Evolutionary conservation across 345 rosid species (phyloP).

Genomic region (Hibiscus syriacus): DNA sequence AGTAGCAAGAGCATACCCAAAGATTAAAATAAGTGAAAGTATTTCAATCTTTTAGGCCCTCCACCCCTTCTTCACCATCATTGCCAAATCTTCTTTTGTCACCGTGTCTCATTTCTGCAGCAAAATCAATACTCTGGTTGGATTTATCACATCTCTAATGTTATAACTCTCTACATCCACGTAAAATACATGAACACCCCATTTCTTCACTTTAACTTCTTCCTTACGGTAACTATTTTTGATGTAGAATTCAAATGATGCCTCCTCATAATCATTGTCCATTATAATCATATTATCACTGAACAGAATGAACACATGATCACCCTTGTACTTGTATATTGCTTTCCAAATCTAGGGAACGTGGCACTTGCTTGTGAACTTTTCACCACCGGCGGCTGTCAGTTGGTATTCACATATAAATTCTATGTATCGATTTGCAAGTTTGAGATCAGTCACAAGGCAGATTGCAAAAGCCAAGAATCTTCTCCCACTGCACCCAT

Average conservation of each 20-base stretch:
- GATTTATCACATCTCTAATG: too few relatives aligned
- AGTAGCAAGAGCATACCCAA: too few relatives aligned
- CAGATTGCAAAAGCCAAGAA: background rate
- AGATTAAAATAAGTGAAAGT: too few relatives aligned
- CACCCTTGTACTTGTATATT: conserved; percentile 13
- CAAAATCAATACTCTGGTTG: too few relatives aligned
- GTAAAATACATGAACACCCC: background rate
- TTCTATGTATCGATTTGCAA: background rate
- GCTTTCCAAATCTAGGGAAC: too few relatives aligned
- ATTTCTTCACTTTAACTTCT: background rate
- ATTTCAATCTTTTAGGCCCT: too few relatives aligned
- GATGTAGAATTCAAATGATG: background rate
- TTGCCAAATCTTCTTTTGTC: too few relatives aligned
- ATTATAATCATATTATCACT: background rate
- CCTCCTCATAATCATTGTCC: background rate
- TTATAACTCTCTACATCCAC: too few relatives aligned
- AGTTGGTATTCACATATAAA: background rate
- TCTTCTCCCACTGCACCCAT: background rate
- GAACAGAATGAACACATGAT: background rate
- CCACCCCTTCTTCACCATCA: too few relatives aligned
- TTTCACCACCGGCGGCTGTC: background rate
- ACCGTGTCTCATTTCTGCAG: too few relatives aligned
- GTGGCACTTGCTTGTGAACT: background rate
- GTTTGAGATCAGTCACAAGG: background rate
- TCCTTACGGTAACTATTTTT: too few relatives aligned